These are phyloP conservation scores for Coniochaeta hoffmannii DNA, from an alignment of 2,329 filamentous ascomycete genomes.

Conservation along the genomic window DNA sequence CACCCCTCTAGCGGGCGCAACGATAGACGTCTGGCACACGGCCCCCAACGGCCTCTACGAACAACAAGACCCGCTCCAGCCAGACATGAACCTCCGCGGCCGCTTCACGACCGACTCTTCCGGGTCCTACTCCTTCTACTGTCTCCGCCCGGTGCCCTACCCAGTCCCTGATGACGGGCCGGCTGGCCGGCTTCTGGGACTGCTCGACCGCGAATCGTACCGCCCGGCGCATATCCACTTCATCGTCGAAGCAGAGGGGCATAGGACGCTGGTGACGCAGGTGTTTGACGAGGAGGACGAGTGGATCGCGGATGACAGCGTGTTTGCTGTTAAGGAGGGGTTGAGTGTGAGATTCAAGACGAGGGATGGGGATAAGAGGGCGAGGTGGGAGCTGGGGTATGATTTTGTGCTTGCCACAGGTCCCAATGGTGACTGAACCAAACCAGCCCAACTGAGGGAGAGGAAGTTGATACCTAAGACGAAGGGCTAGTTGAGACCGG, in stretches of 20 bases:
- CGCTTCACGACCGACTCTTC: conserved; percentile 60
- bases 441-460: too few species aligned
- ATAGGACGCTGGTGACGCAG: conserved; percentile 64
- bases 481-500: too few species aligned
- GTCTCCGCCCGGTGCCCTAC: conserved; percentile 52
- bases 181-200: conserved; percentile 21
- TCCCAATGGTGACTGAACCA: too few species aligned
- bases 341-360: conserved; percentile 26
- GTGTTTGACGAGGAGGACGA: conserved; percentile 56
- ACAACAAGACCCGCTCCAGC: conserved; percentile 65
- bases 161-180: conserved; percentile 29
- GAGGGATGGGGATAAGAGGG: conserved; percentile 18
- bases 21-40: conserved; percentile 58
- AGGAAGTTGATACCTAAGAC: too few species aligned
- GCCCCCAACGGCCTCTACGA: conserved; percentile 57
- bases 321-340: conserved; percentile 33
- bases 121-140: conserved; percentile 59
- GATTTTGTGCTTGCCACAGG: conserved; percentile 24
- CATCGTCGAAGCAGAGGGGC: conserved; percentile 41
- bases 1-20: conserved; percentile 43
- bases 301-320: conserved; percentile 40
- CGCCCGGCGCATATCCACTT: conserved; percentile 31
- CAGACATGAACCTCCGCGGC: conserved; percentile 67
- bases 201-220: conserved; percentile 26
- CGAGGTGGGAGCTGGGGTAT: conserved; percentile 24